Evolutionary conservation across 2,329 filamentous ascomycete genomes (phyloP), one percentile per base, ranked within the genome.

Genomic region (Xylaria sp.): DNA sequence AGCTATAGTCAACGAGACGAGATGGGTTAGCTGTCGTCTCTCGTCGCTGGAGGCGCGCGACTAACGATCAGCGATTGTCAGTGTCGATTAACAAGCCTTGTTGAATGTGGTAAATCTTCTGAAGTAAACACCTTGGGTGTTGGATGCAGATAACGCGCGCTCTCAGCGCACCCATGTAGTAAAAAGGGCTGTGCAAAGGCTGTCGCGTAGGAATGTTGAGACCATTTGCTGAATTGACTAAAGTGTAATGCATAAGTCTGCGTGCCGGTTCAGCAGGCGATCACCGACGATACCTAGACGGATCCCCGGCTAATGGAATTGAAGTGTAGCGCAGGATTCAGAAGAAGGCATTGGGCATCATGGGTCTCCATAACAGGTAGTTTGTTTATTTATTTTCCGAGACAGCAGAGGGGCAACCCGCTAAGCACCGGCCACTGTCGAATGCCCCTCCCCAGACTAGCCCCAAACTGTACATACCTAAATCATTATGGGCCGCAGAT

Each of bases 341-440:
- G 48, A 3, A 33, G 60, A 60, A 63, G 39, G 46, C 49, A 64
- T 72, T 71, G 71, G 71, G 71, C 68, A 72, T 68, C 65, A 66
- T 55, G 55, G 25, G 36, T 68, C 67, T 70, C 78, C 77, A 71
- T 69, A 76, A 78, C 65, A 60, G 78, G 78, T 68, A 80, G 75
- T 80, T 80, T 80, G 78, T 80, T 80, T 80, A 78, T 80, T 80
- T 80, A 77, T 76, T 72, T 70, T 66, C 68, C 59, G 70, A 72
- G 43, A 61, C 67, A 67, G 69, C 71, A 64, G 73, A 69, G 70
- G 70, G 66, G 72, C 73, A 71, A 73, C 69, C 68, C 52, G 31
- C 57, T 46, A 55, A 61, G 62, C 57, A 61, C 60, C 46, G 67
- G 64, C 65, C 70, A 63, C 67, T 54, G 41, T 6, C 23, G 20